Evolutionary conservation across 257 asterid genomes (phyloP), one percentile per base, ranked within the genome.

Genomic region (Verbascum thapsus): DNA sequence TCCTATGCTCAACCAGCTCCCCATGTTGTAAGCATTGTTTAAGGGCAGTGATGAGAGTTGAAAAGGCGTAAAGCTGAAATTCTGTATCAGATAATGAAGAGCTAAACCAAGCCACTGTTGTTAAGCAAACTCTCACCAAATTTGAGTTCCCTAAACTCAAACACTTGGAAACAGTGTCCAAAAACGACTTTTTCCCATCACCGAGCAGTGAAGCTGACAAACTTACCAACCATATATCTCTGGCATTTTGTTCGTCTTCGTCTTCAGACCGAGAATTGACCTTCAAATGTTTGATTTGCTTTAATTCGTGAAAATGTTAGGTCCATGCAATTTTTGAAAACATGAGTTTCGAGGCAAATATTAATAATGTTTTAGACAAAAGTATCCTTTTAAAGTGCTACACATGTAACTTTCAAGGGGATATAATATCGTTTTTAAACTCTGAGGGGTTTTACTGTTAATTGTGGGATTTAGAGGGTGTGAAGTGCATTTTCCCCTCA

Each of bases 41-140:
- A 17, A 89, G 76, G 8, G 81, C 85, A 20, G 77, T 55, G 23
- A 84, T 58, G 49, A 89, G 77, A 72, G 77, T 75, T 10, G 83
- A 80, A 66, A 86, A 78, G 44, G 87, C 88, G 44, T 67, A 69
- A 32, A 72, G 74, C 77, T 84, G 88, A 67, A 74, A 64, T 48
- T 66, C 78, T 7, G 81, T 53, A 30, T 75, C 78, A 0, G 81
- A 53, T n/a, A 63, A 67, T 22, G 82, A 76, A 38, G 79, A 78
- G 76, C 94, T 89, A 73, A 89, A n/a, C 95, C 96, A 89, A 41
- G 88, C 91, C 42, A 78, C 80, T 0, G 94, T 86, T 32, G 84
- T 85, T 50, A 86, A 69, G 62, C 94, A 80, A 10, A 84, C 95
- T 43, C 94, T 64, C 30, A 77, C 87, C 78, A 86, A 49, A 44